Evolutionary conservation across 179 eudicot species (phyloP).

Genomic region (Patellifolia procumbens): DNA sequence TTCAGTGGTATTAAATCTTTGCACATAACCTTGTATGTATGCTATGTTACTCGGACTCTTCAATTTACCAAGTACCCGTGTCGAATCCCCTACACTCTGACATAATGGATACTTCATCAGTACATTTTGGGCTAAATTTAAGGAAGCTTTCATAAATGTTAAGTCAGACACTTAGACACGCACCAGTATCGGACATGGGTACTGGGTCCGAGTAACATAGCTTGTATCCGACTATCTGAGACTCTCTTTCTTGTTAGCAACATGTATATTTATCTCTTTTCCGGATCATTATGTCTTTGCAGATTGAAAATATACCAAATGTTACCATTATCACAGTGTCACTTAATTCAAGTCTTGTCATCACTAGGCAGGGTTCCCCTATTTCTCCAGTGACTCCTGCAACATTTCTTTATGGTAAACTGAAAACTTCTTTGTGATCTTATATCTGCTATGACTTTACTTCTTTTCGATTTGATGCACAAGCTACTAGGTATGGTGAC

Average conservation of each 20-base stretch:
- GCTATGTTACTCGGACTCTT: too few species aligned
- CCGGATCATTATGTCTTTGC: slow-evolving; percentile 23
- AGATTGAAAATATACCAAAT: slow-evolving; percentile 58
- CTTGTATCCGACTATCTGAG: neutral
- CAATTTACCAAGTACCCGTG: too few species aligned
- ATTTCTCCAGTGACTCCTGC: slow-evolving; percentile 79
- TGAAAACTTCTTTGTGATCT: neutral
- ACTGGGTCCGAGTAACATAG: too few species aligned
- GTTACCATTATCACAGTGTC: slow-evolving; percentile 55
- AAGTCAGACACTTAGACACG: too few species aligned
- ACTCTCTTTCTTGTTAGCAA: neutral
- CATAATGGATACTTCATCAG: too few species aligned
- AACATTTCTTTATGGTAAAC: slow-evolving; percentile 80
- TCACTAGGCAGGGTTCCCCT: slow-evolving; percentile 70
- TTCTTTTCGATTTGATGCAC: neutral
- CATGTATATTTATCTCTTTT: neutral
- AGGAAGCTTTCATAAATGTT: too few species aligned
- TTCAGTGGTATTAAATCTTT: neutral
- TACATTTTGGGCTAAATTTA: too few species aligned
- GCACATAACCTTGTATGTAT: neutral
- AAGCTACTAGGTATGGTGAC: neutral
- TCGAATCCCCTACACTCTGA: too few species aligned
- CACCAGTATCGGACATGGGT: too few species aligned
- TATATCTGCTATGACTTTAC: neutral
- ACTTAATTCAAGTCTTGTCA: slow-evolving; percentile 55